Conservation (phyloP, 495 filamentous ascomycete genomes). For the Daldinia caldariorum region DNA sequence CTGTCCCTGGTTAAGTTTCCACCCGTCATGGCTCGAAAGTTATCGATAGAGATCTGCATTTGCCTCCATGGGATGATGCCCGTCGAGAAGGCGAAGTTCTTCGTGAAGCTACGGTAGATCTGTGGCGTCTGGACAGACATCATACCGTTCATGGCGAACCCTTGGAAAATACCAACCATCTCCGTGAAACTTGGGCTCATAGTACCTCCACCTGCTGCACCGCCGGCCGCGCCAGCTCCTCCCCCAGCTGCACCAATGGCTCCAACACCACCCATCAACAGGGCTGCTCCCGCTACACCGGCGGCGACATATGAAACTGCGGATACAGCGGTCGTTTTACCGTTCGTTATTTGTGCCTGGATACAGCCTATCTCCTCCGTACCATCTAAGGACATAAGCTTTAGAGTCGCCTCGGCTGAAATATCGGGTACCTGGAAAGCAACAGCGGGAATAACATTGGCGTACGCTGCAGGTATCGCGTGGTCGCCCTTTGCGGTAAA, state of each 20-base stretch:
- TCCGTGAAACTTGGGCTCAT: slow-evolving; percentile 87
- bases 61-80: slow-evolving; percentile 83
- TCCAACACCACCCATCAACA: slow-evolving; percentile 77
- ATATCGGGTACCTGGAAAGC: slow-evolving; percentile 93
- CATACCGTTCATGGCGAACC: slow-evolving; percentile 95
- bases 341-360: slow-evolving; percentile 82
- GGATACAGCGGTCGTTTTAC: slow-evolving; percentile 77
- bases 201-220: slow-evolving; percentile 63
- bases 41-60: slow-evolving; percentile 86
- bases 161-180: slow-evolving; percentile 90
- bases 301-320: slow-evolving; percentile 87
- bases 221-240: slow-evolving; percentile 51
- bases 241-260: slow-evolving; percentile 69
- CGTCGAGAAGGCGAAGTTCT: slow-evolving; percentile 93
- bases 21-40: slow-evolving; percentile 80
- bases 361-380: slow-evolving; percentile 81
- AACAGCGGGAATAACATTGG: slow-evolving; percentile 82
- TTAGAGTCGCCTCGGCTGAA: slow-evolving; percentile 82
- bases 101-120: slow-evolving; percentile 86
- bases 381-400: slow-evolving; percentile 71
- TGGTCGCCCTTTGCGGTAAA: slow-evolving; percentile 79
- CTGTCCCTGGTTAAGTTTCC: slow-evolving; percentile 85
- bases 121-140: slow-evolving; percentile 85
- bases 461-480: slow-evolving; percentile 73
- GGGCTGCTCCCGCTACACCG: slow-evolving; percentile 85